Percentiles rank a stretch among this genome's conserved stretches.
phyloP scores from a whole-genome alignment of 2,329 filamentous ascomycete species.

The Arthrobotrys pseudoclavata region DNA sequence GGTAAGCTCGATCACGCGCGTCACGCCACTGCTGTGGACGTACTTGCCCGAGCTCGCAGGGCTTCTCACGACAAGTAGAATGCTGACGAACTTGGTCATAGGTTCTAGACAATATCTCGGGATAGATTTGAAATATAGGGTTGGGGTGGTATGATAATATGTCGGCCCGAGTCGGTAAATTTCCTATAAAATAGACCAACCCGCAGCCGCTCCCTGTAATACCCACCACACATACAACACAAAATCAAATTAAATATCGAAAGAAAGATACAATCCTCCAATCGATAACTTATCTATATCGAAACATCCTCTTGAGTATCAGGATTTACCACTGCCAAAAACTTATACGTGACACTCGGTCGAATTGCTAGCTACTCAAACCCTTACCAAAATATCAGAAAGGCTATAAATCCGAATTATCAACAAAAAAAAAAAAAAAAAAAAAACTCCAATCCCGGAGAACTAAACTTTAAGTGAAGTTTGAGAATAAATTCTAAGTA shows the following conservation, averaged over 20 bases:
- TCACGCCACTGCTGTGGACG: constrained; percentile 17
- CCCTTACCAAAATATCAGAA: not conserved
- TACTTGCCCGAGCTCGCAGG: not conserved
- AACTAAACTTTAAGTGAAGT: not conserved
- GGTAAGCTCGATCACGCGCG: constrained; percentile 24
- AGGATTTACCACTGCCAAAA: not conserved
- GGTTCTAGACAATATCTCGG: constrained; percentile 33
- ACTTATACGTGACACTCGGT: not conserved
- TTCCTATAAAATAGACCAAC: constrained; percentile 29
- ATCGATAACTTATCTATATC: not conserved
- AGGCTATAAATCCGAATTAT: not conserved
- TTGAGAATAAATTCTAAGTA: not conserved
- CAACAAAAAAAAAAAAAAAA: not conserved
- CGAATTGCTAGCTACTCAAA: constrained; percentile 9
- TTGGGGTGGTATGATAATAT: constrained; percentile 30
- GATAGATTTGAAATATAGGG: not conserved
- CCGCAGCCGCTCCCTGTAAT: not conserved
- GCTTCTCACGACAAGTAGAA: not conserved
- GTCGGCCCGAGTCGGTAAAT: constrained; percentile 27
- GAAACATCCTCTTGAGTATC: constrained; percentile 8
- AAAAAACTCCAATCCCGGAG: not conserved
- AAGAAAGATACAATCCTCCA: constrained; percentile 4
- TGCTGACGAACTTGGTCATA: not conserved
- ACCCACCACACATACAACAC: constrained; percentile 22
- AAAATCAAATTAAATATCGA: constrained; percentile 11